Evolutionary conservation across 2,329 filamentous ascomycete genomes (phyloP), one percentile per base, ranked within the genome.

Genomic region (Penicillium sp.): DNA sequence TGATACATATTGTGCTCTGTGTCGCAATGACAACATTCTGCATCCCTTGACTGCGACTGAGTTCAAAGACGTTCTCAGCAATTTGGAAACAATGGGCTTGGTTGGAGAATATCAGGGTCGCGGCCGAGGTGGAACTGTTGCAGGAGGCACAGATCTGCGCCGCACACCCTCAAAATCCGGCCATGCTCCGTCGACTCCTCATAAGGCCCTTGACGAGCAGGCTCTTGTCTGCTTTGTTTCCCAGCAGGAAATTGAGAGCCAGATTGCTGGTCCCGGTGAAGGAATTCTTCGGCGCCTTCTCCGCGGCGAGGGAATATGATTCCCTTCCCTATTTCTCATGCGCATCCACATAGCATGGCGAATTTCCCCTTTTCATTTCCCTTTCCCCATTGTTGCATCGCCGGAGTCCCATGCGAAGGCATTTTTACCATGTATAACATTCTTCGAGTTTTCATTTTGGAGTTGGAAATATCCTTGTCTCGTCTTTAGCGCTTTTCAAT

Each of bases 1-100:
- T 71, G 88, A 91, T 56, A 86, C 89, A 2, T 99, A 99, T 74
- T 86, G 85, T 54, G 78, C 82, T 34, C 80, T 97, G 16, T 99
- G 94, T 75, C 93, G 86, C 55, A 84, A 86, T 35, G 93, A 97
- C 66, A 89, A 91, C n/a, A 80, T 95, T 10, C 82, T 99, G 3
- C 91, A 96, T 63, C 90, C 93, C 1, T 82, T 99, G 3, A 94
- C 91, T 2, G 88, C 85, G 66, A 94, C 91, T 6, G 94, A 99
- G 72, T 99, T 99, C 73, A 86, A 91, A 55, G 94, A 99, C 73
- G 92, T 99, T 6, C 81, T 97, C 21, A 86, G 88, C 35, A 95
- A 90, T 64, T 75, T 99, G 50, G 94, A 99, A 77, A 94, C 92
- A 0, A 77, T 96, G 45, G 92, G 90, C 2, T 78, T 97, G 23